Percentiles rank a stretch among this genome's conserved stretches.
Evolutionary conservation across 192 early-diverging fungal species (phyloP).

Genomic region (Gonapodya prolifera): DNA sequence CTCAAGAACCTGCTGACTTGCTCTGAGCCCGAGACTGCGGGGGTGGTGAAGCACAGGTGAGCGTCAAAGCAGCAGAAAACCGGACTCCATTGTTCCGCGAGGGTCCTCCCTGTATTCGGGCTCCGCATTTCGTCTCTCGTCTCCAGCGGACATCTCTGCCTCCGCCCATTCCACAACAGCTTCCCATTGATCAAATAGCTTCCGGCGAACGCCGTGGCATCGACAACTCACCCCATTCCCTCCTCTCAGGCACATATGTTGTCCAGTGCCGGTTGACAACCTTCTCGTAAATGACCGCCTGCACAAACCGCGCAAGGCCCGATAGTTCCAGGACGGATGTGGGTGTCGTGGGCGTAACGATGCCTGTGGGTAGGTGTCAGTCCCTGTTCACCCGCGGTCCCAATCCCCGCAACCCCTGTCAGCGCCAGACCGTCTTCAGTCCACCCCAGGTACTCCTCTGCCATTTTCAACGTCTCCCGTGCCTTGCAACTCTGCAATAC

Average conservation of each 20-base stretch:
- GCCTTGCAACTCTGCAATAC: no score
- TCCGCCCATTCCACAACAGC: no score
- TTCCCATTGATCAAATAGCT: no score
- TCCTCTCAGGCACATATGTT: neutral
- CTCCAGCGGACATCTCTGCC: no score
- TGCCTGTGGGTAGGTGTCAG: neutral
- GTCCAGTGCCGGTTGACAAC: neutral
- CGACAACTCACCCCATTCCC: neutral
- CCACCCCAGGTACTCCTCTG: no score
- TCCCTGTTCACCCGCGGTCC: no score
- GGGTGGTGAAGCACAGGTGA: neutral
- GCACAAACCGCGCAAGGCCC: neutral
- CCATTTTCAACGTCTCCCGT: no score
- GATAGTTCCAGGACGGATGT: neutral
- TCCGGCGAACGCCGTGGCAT: no score
- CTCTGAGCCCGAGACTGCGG: neutral
- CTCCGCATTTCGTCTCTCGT: no score
- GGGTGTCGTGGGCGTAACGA: neutral
- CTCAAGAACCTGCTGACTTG: neutral
- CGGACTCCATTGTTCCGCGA: neutral
- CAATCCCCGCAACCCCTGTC: no score
- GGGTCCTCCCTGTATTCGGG: neutral
- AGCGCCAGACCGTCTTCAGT: neutral
- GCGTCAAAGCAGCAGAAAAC: neutral
- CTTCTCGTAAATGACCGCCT: neutral